phyloP scores from a whole-genome alignment of 768 basidiomycete genomes.

The Jaapia argillacea region DNA sequence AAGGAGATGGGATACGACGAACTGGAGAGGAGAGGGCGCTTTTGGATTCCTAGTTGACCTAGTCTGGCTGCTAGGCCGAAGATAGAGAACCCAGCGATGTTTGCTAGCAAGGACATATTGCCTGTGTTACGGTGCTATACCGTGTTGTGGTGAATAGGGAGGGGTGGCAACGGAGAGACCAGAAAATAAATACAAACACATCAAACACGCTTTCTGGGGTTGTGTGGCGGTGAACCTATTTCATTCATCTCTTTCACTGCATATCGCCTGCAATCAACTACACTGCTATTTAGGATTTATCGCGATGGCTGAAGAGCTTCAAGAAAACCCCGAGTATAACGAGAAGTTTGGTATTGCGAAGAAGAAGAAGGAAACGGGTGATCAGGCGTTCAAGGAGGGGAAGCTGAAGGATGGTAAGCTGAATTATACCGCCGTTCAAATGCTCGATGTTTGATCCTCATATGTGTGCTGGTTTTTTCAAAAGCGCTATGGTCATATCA shows the following conservation, averaged over 20 bases:
- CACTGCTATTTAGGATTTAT: too few species aligned
- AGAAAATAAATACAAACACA: too few species aligned
- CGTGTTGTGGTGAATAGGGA: too few species aligned
- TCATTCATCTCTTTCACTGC: too few species aligned
- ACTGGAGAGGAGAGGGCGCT: conserved; percentile 73
- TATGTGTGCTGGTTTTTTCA: too few species aligned
- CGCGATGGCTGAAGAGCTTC: too few species aligned
- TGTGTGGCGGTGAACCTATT: too few species aligned
- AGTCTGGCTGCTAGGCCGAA: conserved; percentile 79
- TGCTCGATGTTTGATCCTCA: background rate
- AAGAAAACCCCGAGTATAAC: too few species aligned
- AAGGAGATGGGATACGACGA: conserved; percentile 23
- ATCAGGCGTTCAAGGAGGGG: conserved; percentile 24
- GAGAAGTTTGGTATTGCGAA: conserved; percentile 54
- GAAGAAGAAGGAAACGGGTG: conserved; percentile 25
- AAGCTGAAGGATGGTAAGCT: conserved; percentile 21
- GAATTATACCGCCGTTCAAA: background rate
- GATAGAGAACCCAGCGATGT: conserved; percentile 66
- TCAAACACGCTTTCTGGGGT: too few species aligned
- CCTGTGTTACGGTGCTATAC: too few species aligned
- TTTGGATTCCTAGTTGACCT: conserved; percentile 83
- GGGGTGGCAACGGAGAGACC: too few species aligned
- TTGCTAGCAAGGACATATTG: conserved; percentile 55
- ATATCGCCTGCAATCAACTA: too few species aligned
- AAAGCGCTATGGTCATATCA: conserved; percentile 64